Evolutionary conservation across 345 rosid genomes (phyloP).

Genomic region (Syzygium aqueum): DNA sequence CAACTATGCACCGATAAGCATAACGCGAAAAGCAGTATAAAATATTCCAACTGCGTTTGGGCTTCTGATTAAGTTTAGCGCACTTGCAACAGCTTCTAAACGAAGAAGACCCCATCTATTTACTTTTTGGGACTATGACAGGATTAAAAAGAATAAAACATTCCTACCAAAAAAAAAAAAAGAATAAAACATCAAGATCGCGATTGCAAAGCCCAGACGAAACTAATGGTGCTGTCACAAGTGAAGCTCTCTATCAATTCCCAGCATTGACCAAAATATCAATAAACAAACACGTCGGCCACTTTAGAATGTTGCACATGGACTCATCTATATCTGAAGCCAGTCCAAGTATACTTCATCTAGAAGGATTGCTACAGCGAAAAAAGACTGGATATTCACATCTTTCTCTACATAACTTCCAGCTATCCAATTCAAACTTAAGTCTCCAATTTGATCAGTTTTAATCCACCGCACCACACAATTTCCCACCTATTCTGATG

Average conservation of each 20-base stretch:
- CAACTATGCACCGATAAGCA: neutral
- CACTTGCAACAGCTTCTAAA: slow-evolving; percentile 12
- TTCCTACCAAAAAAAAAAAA: too few relatives aligned
- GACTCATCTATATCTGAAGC: neutral
- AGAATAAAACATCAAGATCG: neutral
- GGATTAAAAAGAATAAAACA: neutral
- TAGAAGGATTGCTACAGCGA: slow-evolving; percentile 2
- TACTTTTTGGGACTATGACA: neutral
- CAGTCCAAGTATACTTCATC: slow-evolving; percentile 4
- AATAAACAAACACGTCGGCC: slow-evolving; percentile 9
- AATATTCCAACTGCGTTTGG: neutral
- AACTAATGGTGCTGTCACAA: neutral
- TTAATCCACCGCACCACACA: neutral
- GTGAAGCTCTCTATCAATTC: neutral
- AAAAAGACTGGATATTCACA: neutral
- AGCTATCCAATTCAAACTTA: neutral
- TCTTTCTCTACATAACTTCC: neutral
- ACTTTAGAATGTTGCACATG: neutral
- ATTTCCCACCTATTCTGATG: neutral
- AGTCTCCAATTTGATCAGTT: neutral
- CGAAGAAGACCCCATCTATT: neutral
- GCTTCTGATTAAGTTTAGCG: neutral
- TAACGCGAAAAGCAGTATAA: neutral
- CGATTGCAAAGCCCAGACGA: neutral
- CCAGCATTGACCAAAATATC: slow-evolving; percentile 13